Evolutionary conservation across 768 basidiomycete species (phyloP), one percentile per base, ranked within the genome.

Genomic region (Lactifluus echinatus): DNA sequence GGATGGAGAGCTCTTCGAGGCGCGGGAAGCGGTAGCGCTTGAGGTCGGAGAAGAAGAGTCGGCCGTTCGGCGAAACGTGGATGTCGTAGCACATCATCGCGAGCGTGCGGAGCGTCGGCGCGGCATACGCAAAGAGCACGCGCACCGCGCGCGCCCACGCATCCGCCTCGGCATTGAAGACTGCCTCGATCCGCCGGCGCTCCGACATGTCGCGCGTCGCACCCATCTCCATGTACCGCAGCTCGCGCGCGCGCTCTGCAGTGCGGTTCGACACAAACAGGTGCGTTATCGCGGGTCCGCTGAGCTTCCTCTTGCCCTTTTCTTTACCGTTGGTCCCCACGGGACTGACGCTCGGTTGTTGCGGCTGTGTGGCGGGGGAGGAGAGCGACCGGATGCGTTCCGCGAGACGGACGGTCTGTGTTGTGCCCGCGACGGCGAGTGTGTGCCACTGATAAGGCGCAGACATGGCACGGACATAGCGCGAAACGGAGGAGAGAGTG

Each of bases 361-460:
- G 54, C 17, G 14, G 46, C 26, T 46, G 43, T 31, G 11, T 19
- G 19, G 46, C 4, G 5, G 40, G 6, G 19, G 40, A 21, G 7
- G 51, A 8, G 40, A 48, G 21, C 2, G 39, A 47, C 15, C 42
- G 52, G 21, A 59, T 44, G 21, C 52, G 57, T 47, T 53, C 57
- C n/a, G 68, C 59, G 14, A 76, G 64, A 11, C 59, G 63, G 2
- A 55, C 31, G 40, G 74, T 66, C 39, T 70, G 69, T 14, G 62
- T 46, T 1, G 60, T 43, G 5, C 71, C 73, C 0, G 66, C 65
- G 12, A 75, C 60, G 6, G 71, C 66, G 29, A 79, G 60, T 14
- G 71, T 75, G 34, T 72, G 72, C 65, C 73, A 79, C 26, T 73
- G 67, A 54, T 70, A 75, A 0, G 76, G 72, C 2, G 63, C 64